Conservation (phyloP, 1,139 yeast genomes). For the Kurtzmaniella quercitrusa region DNA sequence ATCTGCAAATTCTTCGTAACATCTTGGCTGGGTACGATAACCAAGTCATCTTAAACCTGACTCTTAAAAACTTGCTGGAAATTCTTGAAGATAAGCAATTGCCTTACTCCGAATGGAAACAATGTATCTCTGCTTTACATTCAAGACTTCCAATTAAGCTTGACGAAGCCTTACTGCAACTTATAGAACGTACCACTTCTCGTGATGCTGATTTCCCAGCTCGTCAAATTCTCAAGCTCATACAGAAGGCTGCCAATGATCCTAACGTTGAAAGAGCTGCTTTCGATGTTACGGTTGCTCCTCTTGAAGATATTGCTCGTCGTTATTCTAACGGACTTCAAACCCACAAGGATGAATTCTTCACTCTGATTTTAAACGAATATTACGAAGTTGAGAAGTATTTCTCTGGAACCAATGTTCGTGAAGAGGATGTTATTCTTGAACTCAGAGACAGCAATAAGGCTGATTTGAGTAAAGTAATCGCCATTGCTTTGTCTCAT, state of each 20-base stretch:
- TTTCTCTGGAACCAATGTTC: conserved; percentile 67
- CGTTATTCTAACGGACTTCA: conserved; percentile 72
- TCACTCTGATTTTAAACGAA: conserved; percentile 63
- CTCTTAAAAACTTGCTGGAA: conserved; percentile 67
- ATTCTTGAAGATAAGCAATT: conserved; percentile 74
- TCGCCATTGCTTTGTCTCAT: conserved; percentile 75
- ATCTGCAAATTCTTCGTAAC: conserved; percentile 61
- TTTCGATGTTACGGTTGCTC: conserved; percentile 61
- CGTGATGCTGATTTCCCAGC: conserved; percentile 91
- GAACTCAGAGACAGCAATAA: conserved; percentile 83
- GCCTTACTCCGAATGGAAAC: conserved; percentile 91
- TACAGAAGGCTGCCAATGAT: conserved; percentile 50
- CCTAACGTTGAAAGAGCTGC: conserved; percentile 41
- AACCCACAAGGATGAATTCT: conserved; percentile 78
- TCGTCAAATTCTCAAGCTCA: conserved; percentile 63
- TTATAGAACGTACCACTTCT: conserved; percentile 63
- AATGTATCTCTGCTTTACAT: conserved; percentile 84
- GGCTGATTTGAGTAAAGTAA: conserved; percentile 69
- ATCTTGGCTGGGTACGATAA: conserved; percentile 90
- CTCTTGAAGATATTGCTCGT: conserved; percentile 65
- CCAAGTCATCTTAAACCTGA: conserved; percentile 85
- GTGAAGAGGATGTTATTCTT: conserved; percentile 86
- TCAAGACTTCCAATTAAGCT: conserved; percentile 80
- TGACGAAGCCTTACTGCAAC: conserved; percentile 59
- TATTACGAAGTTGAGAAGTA: conserved; percentile 74